Percentiles rank a stretch among this genome's conserved stretches.
phyloP scores from a whole-genome alignment of 1,139 yeast genomes.

The Scheffersomyces quercinus region DNA sequence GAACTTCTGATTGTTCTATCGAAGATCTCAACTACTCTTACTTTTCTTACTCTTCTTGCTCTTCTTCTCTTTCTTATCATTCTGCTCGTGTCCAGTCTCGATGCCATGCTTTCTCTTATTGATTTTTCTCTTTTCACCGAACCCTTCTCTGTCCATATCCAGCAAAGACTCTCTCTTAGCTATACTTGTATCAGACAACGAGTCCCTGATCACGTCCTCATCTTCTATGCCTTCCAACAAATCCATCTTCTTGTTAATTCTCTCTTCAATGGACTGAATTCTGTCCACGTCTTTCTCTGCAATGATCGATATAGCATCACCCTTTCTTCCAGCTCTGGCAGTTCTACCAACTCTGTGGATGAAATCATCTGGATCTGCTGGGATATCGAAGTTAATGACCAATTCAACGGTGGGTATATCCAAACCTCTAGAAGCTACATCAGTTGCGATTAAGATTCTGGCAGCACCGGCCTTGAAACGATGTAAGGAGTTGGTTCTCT shows the following conservation, averaged over 20 bases:
- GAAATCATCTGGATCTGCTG: slow-evolving; percentile 95
- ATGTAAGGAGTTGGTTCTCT: slow-evolving; percentile 86
- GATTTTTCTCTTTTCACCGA: slow-evolving; percentile 70
- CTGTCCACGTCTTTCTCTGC: slow-evolving; percentile 84
- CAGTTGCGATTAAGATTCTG: slow-evolving; percentile 87
- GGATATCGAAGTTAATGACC: slow-evolving; percentile 89
- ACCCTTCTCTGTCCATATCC: slow-evolving; percentile 90
- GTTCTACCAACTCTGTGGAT: slow-evolving; percentile 99
- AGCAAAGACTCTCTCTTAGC: slow-evolving; percentile 89
- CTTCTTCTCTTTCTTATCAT: slow-evolving; percentile 6
- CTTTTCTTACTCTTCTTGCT: not conserved
- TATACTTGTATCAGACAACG: slow-evolving; percentile 66
- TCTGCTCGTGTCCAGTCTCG: slow-evolving; percentile 4
- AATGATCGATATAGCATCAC: slow-evolving; percentile 61
- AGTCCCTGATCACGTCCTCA: slow-evolving; percentile 69
- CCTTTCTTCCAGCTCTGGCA: slow-evolving; percentile 93
- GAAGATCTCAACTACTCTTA: too few species aligned
- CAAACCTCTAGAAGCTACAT: slow-evolving; percentile 95
- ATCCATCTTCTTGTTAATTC: slow-evolving; percentile 77
- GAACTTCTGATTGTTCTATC: too few species aligned
- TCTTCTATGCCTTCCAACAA: slow-evolving; percentile 72
- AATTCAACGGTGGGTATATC: slow-evolving; percentile 92
- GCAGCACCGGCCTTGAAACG: slow-evolving; percentile 95
- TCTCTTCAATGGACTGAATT: slow-evolving; percentile 80
- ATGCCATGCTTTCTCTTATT: slow-evolving; percentile 48